Percentiles rank a stretch among this genome's conserved stretches.
These are phyloP conservation scores for Sordaria brevicollis DNA, from an alignment of 495 filamentous ascomycete species.

Conservation along the genomic window DNA sequence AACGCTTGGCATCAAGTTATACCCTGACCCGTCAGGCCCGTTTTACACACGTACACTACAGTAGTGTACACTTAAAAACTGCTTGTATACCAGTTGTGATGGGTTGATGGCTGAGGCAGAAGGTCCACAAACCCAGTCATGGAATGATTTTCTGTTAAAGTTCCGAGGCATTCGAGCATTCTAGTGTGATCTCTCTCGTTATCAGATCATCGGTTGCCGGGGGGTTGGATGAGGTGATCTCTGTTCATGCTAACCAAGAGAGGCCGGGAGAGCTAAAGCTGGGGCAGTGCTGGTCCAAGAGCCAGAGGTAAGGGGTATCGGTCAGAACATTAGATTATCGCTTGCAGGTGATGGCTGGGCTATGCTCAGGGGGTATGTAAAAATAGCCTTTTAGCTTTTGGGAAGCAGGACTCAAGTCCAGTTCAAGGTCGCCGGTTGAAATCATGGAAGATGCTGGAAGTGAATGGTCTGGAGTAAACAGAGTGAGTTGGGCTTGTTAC, in stretches of 20 bases:
- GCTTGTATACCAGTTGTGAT: too few relatives aligned
- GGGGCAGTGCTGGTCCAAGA: too few relatives aligned
- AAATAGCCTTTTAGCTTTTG: neutral
- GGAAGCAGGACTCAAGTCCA: too few relatives aligned
- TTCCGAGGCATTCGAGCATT: too few relatives aligned
- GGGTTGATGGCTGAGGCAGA: neutral
- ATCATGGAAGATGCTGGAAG: neutral
- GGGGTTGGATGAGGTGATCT: neutral
- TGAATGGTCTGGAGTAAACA: neutral
- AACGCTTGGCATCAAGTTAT: constrained; percentile 21
- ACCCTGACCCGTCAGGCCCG: too few relatives aligned
- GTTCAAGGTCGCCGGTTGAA: too few relatives aligned
- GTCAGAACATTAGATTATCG: neutral
- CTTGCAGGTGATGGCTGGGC: neutral
- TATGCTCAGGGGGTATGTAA: neutral
- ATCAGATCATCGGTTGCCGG: neutral
- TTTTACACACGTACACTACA: too few relatives aligned
- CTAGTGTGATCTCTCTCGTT: too few relatives aligned
- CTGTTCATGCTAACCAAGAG: neutral
- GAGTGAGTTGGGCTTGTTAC: neutral
- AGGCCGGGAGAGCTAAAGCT: too few relatives aligned
- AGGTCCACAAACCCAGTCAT: neutral
- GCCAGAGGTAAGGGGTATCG: too few relatives aligned
- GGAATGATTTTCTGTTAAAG: neutral
- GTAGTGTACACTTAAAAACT: too few relatives aligned